Evolutionary conservation across 352 stramenopile species (phyloP), one percentile per base, ranked within the genome.

Genomic region (Peronospora farinosa): DNA sequence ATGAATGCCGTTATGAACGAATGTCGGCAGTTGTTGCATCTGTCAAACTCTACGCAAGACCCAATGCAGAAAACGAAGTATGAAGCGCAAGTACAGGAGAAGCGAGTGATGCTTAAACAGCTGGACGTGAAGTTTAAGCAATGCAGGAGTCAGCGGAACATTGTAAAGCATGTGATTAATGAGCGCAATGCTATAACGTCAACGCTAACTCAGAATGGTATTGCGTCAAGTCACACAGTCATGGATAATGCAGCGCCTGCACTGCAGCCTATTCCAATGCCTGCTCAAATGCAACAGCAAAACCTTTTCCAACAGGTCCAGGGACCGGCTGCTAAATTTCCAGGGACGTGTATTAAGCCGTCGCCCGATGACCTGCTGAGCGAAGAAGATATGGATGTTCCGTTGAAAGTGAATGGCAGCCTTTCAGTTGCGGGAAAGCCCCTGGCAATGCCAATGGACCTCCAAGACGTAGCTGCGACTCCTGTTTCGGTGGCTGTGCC

Each of bases 1-100:
- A 84, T 93, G 52, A 89, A 90, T 41, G 68, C 72, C 33, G 81
- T 88, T 40, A 80, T 88, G 74, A 88, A 88, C 47, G 83, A 93
- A 51, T 88, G 75, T 32, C 69, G 78, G 1, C 81, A 93, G 54
- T 51, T 91, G 32, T 54, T 93, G 48, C 79, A 93, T 33, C 61
- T 79, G 32, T 74, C 75, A 9, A 88, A 87, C 39, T 84, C 74
- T 38, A 88, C 74, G 5, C 72, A 87, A 61, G 78, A 93, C 49
- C 53, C 65, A 27, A 66, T 54, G 8, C 61, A 76, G 23, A 82
- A 87, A 43, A 63, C 54, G 2, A 67, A 86, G 31, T 82, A 86
- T 40, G 77, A 93, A 58, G 53, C 60, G 7, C 69, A 88, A 60
- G 79, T 86, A 15, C 74, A 84, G 39, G 74, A 84, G 31, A 88